phyloP scores from a whole-genome alignment of 164 flowering plant genomes.

The Aristolochia contorta region DNA sequence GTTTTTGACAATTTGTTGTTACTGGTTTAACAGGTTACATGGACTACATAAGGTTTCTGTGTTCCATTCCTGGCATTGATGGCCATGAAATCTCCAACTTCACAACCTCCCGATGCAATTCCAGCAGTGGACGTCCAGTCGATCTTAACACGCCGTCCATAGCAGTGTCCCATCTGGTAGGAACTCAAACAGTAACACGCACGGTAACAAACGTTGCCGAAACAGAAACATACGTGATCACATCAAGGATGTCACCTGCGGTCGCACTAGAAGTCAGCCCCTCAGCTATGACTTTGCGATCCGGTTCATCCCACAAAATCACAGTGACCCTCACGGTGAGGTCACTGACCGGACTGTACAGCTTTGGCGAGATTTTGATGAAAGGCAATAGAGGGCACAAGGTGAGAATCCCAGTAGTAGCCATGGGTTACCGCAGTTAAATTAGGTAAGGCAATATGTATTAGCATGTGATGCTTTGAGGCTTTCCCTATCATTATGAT shows the following conservation, averaged over 20 bases:
- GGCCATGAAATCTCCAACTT: constrained; percentile 51
- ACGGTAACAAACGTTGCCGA: constrained; percentile 75
- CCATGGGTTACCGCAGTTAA: constrained; percentile 69
- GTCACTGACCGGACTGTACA: constrained; percentile 64
- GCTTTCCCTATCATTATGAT: constrained; percentile 3
- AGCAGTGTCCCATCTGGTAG: constrained; percentile 67
- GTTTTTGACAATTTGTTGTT: neutral
- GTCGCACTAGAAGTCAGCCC: constrained; percentile 72
- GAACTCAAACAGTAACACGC: constrained; percentile 58
- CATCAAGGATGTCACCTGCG: constrained; percentile 68
- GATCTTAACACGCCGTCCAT: constrained; percentile 86
- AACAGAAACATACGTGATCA: constrained; percentile 71
- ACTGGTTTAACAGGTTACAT: constrained; percentile 40
- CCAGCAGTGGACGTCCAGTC: constrained; percentile 50
- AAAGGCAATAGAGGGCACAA: constrained; percentile 94
- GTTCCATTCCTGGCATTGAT: constrained; percentile 85
- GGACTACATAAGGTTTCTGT: constrained; percentile 79
- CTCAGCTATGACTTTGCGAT: constrained; percentile 69
- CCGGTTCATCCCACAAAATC: constrained; percentile 61
- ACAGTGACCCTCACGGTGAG: constrained; percentile 61
- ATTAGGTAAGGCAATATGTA: neutral
- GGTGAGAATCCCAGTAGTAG: constrained; percentile 88
- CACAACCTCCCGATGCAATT: constrained; percentile 66
- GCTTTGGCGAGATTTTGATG: constrained; percentile 77
- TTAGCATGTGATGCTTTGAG: constrained; percentile 1